Evolutionary conservation across 2,329 filamentous ascomycete species (phyloP).

Genomic region (Monosporascus sp.): DNA sequence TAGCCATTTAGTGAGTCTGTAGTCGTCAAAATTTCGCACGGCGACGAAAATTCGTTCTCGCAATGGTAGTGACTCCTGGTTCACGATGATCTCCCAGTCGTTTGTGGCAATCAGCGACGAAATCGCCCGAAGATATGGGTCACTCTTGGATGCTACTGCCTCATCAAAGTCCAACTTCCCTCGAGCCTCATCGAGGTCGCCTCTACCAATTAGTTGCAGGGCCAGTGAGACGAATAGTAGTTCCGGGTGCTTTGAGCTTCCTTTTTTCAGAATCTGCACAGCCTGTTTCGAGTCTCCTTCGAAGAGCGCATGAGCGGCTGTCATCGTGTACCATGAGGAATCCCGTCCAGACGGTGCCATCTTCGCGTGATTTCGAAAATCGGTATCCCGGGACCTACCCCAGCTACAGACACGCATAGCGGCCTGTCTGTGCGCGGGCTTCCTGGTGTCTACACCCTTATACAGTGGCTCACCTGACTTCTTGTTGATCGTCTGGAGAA

Average conservation of each 20-base stretch:
- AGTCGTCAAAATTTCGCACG: conserved; percentile 58
- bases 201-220: conserved; percentile 56
- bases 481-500: conserved; percentile 59
- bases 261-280: conserved; percentile 62
- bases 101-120: conserved; percentile 72
- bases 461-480: conserved; percentile 57
- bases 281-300: conserved; percentile 64
- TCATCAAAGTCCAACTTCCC: conserved; percentile 55
- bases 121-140: conserved; percentile 75
- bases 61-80: conserved; percentile 67
- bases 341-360: conserved; percentile 39
- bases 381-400: conserved; percentile 49
- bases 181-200: conserved; percentile 36
- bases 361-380: conserved; percentile 39
- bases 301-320: conserved; percentile 71
- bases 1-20: conserved; percentile 62
- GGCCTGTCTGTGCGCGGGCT: conserved; percentile 65
- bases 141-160: conserved; percentile 56
- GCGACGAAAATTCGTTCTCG: conserved; percentile 71
- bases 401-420: conserved; percentile 71
- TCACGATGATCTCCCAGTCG: conserved; percentile 69
- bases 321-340: conserved; percentile 62
- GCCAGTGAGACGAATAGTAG: conserved; percentile 64
- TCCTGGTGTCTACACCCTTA: conserved; percentile 56
- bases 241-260: conserved; percentile 57